Percentiles rank a stretch among this genome's conserved stretches.
Conservation (phyloP, 192 early-diverging fungal species). For the Linnemannia elongata region DNA sequence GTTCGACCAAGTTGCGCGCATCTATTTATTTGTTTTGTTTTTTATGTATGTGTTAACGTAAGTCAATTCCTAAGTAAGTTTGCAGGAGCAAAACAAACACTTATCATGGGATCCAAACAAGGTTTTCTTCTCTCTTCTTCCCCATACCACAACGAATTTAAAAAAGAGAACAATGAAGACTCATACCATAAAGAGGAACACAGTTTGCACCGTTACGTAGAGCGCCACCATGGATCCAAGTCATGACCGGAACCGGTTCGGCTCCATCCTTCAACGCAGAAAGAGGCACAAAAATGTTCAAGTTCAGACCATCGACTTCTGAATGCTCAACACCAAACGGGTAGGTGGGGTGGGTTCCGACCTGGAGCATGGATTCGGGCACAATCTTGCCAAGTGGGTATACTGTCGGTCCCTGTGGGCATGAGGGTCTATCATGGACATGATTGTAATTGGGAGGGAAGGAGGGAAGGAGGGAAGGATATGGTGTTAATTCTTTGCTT, state of each 20-base stretch:
- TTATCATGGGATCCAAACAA: background rate
- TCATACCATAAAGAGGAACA: conserved; percentile 27
- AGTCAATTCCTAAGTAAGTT: background rate
- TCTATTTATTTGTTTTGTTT: background rate
- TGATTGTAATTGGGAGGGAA: background rate
- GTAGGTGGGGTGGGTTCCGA: conserved; percentile 2
- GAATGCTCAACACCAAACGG: conserved; percentile 26
- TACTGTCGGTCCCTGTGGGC: conserved; percentile 9
- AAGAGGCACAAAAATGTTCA: conserved; percentile 41
- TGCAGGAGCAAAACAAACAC: too few species aligned
- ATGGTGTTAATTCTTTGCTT: background rate
- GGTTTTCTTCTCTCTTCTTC: background rate
- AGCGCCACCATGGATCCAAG: conserved; percentile 41
- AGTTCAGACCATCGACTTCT: conserved; percentile 23
- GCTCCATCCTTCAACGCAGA: background rate
- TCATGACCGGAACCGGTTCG: conserved; percentile 26
- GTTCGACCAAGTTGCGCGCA: conserved; percentile 32
- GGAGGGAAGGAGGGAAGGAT: background rate
- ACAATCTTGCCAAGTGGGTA: conserved; percentile 12
- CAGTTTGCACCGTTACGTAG: conserved; percentile 28
- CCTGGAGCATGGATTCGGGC: background rate
- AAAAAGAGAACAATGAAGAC: background rate
- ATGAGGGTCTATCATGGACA: conserved; percentile 13
- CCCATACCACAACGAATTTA: background rate
- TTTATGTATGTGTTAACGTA: background rate